Evolutionary conservation across 345 rosid species (phyloP).

Genomic region (Populus ilicifolia): DNA sequence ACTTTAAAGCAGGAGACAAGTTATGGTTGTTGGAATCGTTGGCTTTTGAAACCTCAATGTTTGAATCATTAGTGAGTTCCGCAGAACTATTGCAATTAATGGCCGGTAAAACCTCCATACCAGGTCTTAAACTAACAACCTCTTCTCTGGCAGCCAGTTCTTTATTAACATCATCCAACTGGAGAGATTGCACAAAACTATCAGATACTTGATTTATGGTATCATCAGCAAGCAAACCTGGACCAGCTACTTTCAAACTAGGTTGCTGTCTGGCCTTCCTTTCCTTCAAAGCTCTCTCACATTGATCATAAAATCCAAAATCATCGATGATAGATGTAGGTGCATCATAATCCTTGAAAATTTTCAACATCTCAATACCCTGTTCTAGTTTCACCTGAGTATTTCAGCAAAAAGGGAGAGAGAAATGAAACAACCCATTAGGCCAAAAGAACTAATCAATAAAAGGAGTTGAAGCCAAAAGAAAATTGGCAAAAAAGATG

Average conservation of each 20-base stretch:
- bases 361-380: slow-evolving; percentile 64
- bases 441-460: neutral
- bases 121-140: neutral
- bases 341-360: slow-evolving; percentile 55
- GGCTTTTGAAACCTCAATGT: neutral
- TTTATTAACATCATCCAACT: slow-evolving; percentile 16
- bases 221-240: slow-evolving; percentile 23
- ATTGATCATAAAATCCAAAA: slow-evolving; percentile 53
- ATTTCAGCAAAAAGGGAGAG: neutral
- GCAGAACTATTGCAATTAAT: neutral
- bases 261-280: slow-evolving; percentile 36
- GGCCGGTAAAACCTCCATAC: neutral
- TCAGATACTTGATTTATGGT: slow-evolving; percentile 41
- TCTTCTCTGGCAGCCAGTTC: neutral
- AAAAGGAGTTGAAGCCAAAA: neutral
- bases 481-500: neutral
- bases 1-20: neutral
- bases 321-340: slow-evolving; percentile 60
- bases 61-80: neutral
- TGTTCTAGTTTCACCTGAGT: slow-evolving; percentile 59
- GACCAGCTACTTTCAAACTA: slow-evolving; percentile 15
- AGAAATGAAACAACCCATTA: neutral
- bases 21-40: neutral
- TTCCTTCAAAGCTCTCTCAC: slow-evolving; percentile 48
- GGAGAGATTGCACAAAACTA: slow-evolving; percentile 28